Evolutionary conservation across 116 monocot species (phyloP), one percentile per base, ranked within the genome.

Genomic region (Cymodocea nodosa): DNA sequence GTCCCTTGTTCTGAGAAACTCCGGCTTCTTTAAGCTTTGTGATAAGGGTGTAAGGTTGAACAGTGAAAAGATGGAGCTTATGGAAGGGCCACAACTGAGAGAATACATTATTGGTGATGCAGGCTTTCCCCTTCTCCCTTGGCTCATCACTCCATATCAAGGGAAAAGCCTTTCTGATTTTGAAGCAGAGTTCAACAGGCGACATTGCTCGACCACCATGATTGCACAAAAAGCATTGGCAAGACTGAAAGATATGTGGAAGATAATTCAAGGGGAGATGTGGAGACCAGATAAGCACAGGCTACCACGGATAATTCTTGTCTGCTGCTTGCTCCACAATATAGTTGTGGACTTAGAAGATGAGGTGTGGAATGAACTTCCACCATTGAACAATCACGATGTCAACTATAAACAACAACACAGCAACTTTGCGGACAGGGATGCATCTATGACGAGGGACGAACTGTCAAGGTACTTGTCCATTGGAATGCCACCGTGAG

Each of bases 211-310:
- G 12, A 86, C 90, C 0, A 62, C 79, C 40, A 71, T 80, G 52
- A 90, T 87, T 50, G 84, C 85, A 3, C 83, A 86, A 58, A 78
- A 81, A 22, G 87, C 90, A 49, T 48, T 95, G 24, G 81, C 90
- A 34, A 84, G 83, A 66, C 53, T 95, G 67, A 95, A 95, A 54
- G 85, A 85, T 5, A 87, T 78, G 83, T 95, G 95, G 90, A 75
- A 71, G 76, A 87, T 95, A 25, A 24, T 95, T 55, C 85, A 85
- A 2, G 95, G 95, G 24, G 95, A 87, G 69, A 95, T 95, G 90
- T 95, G 95, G 95, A 66, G 95, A 37, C 95, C 95, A 6, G 95
- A 95, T 62, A 90, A 83, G 83, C 82, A 95, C 56, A 74, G 69
- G 48, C 70, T 95, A 59, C 95, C 90, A 1, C 82, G 95, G 72